phyloP scores from a whole-genome alignment of 2,329 filamentous ascomycete genomes.

The Fusarium domesticum region DNA sequence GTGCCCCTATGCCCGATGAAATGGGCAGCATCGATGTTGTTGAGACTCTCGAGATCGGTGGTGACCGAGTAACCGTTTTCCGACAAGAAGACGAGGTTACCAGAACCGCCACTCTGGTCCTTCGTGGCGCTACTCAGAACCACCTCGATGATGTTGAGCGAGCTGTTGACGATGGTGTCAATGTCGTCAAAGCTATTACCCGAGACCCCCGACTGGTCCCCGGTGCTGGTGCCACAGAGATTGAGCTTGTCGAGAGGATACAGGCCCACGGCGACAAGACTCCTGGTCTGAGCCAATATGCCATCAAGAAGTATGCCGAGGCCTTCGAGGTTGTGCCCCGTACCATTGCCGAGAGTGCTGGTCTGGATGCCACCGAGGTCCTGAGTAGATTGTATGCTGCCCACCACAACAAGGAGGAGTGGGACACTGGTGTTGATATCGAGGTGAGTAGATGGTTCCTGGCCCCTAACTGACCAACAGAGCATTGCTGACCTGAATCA shows the following conservation, averaged over 20 bases:
- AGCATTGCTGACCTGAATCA: slow-evolving; percentile 19
- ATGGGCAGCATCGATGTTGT: slow-evolving; percentile 95
- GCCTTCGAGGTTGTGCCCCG: slow-evolving; percentile 96
- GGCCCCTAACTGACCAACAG: neutral
- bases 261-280: slow-evolving; percentile 89
- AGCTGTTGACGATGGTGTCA: slow-evolving; percentile 96
- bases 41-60: slow-evolving; percentile 95
- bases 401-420: slow-evolving; percentile 83
- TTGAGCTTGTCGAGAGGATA: slow-evolving; percentile 90
- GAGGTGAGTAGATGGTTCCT: slow-evolving; percentile 55
- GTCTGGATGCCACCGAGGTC: slow-evolving; percentile 95
- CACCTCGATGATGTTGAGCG: slow-evolving; percentile 96
- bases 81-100: slow-evolving; percentile 92
- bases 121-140: slow-evolving; percentile 95
- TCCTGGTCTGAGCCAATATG: slow-evolving; percentile 87
- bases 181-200: slow-evolving; percentile 97
- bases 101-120: slow-evolving; percentile 87
- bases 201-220: slow-evolving; percentile 88
- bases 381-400: slow-evolving; percentile 89
- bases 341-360: slow-evolving; percentile 90
- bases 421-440: slow-evolving; percentile 91
- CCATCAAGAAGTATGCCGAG: slow-evolving; percentile 95
- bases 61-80: slow-evolving; percentile 97
- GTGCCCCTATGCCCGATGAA: slow-evolving; percentile 99
- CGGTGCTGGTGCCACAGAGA: slow-evolving; percentile 90